These are phyloP conservation scores for Panaeolus papilionaceus DNA, from an alignment of 768 basidiomycete genomes.

Conservation along the genomic window DNA sequence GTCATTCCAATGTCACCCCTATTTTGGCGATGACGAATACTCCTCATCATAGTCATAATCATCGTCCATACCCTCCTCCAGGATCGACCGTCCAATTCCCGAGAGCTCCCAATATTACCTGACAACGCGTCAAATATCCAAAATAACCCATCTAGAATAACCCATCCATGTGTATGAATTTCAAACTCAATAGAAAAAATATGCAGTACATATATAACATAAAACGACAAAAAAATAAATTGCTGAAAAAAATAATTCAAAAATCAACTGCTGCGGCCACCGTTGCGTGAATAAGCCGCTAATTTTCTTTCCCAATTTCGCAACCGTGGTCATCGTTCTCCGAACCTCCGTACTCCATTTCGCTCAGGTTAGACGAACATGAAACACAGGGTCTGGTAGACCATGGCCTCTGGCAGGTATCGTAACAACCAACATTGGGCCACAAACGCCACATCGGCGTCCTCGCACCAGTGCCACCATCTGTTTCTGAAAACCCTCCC, in stretches of 20 bases:
- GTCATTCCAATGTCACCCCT: not conserved
- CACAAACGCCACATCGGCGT: no score
- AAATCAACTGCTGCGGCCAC: no score
- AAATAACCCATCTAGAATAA: not conserved
- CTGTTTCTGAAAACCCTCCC: not conserved
- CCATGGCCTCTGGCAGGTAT: not conserved
- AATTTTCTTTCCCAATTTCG: not conserved
- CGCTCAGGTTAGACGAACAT: not conserved
- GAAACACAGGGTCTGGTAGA: slow-evolving; percentile 4
- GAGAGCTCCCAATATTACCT: no score
- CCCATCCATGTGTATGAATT: no score
- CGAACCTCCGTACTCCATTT: not conserved
- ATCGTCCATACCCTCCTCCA: not conserved
- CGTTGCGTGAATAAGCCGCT: no score
- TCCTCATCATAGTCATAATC: slow-evolving; percentile 16
- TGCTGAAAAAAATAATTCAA: no score
- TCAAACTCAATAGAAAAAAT: no score
- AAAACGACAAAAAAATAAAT: not conserved
- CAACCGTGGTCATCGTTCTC: slow-evolving; percentile 18
- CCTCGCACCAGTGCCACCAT: no score
- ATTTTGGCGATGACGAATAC: not conserved
- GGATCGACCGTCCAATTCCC: no score
- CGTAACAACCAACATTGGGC: no score
- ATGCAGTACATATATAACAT: not conserved
- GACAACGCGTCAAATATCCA: not conserved